Conservation (phyloP, 257 asterid genomes). For the Solanum virginianum region DNA sequence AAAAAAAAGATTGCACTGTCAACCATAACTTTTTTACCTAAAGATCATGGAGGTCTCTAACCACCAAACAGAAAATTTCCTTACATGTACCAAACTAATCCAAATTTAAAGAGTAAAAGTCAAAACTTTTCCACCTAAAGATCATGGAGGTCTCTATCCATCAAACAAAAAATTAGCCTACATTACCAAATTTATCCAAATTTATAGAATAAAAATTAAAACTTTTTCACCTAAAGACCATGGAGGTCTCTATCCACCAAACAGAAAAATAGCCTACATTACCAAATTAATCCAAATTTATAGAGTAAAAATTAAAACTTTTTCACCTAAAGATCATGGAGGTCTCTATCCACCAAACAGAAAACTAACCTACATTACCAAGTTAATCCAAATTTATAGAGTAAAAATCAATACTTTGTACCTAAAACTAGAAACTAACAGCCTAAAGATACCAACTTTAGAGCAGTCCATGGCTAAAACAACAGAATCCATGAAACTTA, state of each 20-base stretch:
- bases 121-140: not conserved
- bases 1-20: not conserved
- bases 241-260: not conserved
- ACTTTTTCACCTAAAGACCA: not conserved
- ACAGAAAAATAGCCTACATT: not conserved
- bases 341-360: not conserved
- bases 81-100: not conserved
- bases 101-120: not conserved
- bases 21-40: not conserved
- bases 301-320: not conserved
- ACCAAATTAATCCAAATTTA: not conserved
- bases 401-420: not conserved
- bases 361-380: not conserved
- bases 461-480: not conserved
- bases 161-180: not conserved
- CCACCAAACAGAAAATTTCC: not conserved
- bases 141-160: not conserved
- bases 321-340: not conserved
- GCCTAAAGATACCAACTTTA: not conserved
- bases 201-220: not conserved
- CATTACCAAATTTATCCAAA: not conserved
- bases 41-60: not conserved
- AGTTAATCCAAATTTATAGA: not conserved
- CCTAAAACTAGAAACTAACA: not conserved
- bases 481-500: not conserved